A percentile compares a stretch with the other conserved stretches of the same genome.
phyloP scores from a whole-genome alignment of 1,284 basidiomycete genomes.

The Apiotrichum porosum region DNA sequence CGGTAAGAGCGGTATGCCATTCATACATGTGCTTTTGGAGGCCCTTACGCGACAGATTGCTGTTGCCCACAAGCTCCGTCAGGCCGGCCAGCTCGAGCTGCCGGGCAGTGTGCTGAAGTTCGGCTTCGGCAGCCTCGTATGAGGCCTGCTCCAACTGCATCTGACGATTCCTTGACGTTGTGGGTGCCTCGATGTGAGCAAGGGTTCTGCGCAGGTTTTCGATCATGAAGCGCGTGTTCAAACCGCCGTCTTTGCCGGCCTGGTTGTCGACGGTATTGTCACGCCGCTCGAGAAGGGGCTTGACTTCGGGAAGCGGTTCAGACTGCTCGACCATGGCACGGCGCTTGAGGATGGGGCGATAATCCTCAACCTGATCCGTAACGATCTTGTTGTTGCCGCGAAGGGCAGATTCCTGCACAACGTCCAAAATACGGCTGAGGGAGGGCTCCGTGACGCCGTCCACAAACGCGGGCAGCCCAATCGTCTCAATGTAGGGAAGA shows the following conservation, averaged over 20 bases:
- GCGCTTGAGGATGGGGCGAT: slow-evolving; percentile 4
- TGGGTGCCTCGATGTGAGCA: slow-evolving; percentile 58
- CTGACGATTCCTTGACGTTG: slow-evolving; percentile 63
- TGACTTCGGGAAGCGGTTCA: slow-evolving; percentile 29
- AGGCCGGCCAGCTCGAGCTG: slow-evolving; percentile 57
- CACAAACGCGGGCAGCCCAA: slow-evolving; percentile 19
- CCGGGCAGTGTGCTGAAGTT: slow-evolving; percentile 64
- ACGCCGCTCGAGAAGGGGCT: slow-evolving; percentile 30
- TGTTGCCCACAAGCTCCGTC: slow-evolving; percentile 17
- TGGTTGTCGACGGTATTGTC: slow-evolving; percentile 1
- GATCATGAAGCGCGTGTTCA: slow-evolving; percentile 52
- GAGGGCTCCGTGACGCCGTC: slow-evolving; percentile 18
- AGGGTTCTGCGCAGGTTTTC: slow-evolving; percentile 63
- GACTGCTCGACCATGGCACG: too few relatives aligned
- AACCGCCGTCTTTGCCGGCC: not conserved
- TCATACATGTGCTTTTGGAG: slow-evolving; percentile 80
- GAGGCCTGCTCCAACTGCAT: slow-evolving; percentile 76
- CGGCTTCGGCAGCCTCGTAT: slow-evolving; percentile 71
- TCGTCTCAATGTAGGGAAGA: slow-evolving; percentile 27
- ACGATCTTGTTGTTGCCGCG: slow-evolving; percentile 8
- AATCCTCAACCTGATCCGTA: slow-evolving; percentile 18
- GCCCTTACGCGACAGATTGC: slow-evolving; percentile 53
- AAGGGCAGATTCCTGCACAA: slow-evolving; percentile 22
- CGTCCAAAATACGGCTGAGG: slow-evolving; percentile 27
- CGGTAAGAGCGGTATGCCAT: slow-evolving; percentile 68